Conservation (phyloP, 2,329 filamentous ascomycete genomes). For the Paramyrothecium roridum region DNA sequence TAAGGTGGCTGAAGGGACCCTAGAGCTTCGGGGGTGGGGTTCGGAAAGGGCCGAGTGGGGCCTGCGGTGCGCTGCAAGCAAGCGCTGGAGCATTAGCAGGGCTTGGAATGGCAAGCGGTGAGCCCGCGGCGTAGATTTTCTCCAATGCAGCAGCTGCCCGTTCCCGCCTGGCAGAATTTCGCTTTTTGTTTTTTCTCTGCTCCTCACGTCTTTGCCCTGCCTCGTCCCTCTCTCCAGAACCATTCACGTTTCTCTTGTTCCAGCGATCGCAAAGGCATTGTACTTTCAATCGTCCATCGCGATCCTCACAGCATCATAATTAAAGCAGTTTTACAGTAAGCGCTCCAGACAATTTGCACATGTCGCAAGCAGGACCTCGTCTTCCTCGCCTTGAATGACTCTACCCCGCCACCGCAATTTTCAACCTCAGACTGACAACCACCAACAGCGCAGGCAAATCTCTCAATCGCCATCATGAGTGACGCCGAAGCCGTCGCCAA, state of each 20-base stretch:
- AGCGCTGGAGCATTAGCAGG: background rate
- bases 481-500: constrained; percentile 35
- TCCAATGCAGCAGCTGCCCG: background rate
- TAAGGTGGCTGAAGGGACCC: no score
- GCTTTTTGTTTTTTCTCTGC: constrained; percentile 2
- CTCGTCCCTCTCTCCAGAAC: no score
- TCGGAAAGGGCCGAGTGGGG: background rate
- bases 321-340: no score
- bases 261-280: no score
- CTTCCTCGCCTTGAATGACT: constrained; percentile 14
- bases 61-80: background rate
- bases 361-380: background rate
- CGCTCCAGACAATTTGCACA: no score
- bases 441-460: background rate
- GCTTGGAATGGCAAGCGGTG: constrained; percentile 4
- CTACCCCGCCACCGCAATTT: constrained; percentile 24
- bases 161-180: constrained; percentile 6
- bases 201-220: background rate
- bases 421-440: constrained; percentile 6
- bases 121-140: constrained; percentile 2
- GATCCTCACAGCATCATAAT: no score
- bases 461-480: constrained; percentile 28
- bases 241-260: no score
- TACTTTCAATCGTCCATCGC: no score
- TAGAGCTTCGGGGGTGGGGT: background rate